Conservation (phyloP, 306 rosid genomes). For the Acmispon strigosus region DNA sequence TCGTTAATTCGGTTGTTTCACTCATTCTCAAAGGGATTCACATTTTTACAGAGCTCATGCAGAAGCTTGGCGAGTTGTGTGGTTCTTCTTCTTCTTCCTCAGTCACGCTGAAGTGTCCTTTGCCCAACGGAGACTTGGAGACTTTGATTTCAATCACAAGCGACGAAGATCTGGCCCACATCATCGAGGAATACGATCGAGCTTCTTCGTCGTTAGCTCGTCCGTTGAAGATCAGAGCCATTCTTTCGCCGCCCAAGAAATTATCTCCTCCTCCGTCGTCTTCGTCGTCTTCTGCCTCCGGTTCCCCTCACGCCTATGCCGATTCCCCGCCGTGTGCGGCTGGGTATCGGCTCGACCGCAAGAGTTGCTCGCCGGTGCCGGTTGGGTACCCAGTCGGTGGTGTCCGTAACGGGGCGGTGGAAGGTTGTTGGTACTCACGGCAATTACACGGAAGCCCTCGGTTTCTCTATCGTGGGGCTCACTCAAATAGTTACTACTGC, state of each 20-base stretch:
- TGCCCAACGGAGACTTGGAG: constrained; percentile 81
- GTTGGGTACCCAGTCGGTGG: constrained; percentile 15
- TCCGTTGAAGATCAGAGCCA: constrained; percentile 59
- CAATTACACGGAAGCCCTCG: constrained; percentile 27
- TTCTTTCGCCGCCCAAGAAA: constrained; percentile 48
- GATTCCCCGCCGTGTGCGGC: constrained; percentile 22
- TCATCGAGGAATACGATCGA: constrained; percentile 62
- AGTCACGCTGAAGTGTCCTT: constrained; percentile 45
- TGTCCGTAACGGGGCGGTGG: constrained; percentile 19
- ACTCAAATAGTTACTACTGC: constrained; percentile 26
- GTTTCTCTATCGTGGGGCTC: constrained; percentile 15
- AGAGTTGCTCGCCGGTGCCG: constrained; percentile 27
- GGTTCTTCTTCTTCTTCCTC: constrained; percentile 45
- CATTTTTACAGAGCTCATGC: constrained; percentile 50
- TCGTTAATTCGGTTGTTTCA: neutral
- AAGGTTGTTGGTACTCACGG: constrained; percentile 19
- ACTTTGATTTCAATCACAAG: constrained; percentile 63
- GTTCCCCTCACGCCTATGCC: constrained; percentile 30
- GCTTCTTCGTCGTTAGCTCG: constrained; percentile 37
- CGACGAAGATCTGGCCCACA: constrained; percentile 65
- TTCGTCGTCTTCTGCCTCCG: constrained; percentile 29
- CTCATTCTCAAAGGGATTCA: neutral
- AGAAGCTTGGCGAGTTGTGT: constrained; percentile 65
- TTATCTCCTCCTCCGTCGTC: constrained; percentile 53
- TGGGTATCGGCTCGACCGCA: neutral